Evolutionary conservation across 331 rosid genomes (phyloP).

Genomic region (Phaseolus coccineus): DNA sequence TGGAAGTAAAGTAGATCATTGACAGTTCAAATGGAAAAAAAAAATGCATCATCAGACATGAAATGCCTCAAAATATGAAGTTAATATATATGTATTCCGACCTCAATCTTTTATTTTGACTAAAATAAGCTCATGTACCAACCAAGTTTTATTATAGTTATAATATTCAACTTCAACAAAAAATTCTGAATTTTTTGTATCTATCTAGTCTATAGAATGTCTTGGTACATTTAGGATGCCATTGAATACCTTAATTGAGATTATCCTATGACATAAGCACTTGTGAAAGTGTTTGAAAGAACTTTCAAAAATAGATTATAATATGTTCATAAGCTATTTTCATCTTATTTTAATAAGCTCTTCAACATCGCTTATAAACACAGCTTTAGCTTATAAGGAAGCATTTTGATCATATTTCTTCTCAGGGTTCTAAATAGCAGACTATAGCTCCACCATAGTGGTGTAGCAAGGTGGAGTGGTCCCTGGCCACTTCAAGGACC

Average conservation of each 20-base stretch:
- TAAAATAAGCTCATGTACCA: too few species aligned
- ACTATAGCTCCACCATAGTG: too few species aligned
- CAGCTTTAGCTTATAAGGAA: not conserved
- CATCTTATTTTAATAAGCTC: not conserved
- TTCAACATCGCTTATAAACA: not conserved
- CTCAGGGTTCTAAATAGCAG: not conserved
- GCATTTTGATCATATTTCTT: not conserved
- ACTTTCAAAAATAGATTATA: not conserved
- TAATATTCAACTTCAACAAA: slow-evolving; percentile 11
- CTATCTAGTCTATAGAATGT: not conserved
- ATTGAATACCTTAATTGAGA: not conserved
- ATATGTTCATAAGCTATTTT: not conserved
- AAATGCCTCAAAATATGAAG: slow-evolving; percentile 5
- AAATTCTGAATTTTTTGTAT: not conserved
- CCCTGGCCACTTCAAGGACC: too few species aligned
- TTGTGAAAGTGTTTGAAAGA: not conserved
- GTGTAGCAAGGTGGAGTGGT: too few species aligned
- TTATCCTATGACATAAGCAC: not conserved
- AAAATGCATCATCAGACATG: slow-evolving; percentile 36
- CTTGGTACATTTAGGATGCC: not conserved
- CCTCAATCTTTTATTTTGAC: slow-evolving; percentile 24
- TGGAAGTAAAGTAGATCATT: slow-evolving; percentile 49
- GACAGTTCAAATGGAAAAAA: slow-evolving; percentile 32
- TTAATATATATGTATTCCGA: not conserved
- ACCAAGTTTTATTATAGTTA: not conserved